Base-by-base conservation (phyloP, 306 rosid species). In the Sphenostylis stenocarpa region DNA sequence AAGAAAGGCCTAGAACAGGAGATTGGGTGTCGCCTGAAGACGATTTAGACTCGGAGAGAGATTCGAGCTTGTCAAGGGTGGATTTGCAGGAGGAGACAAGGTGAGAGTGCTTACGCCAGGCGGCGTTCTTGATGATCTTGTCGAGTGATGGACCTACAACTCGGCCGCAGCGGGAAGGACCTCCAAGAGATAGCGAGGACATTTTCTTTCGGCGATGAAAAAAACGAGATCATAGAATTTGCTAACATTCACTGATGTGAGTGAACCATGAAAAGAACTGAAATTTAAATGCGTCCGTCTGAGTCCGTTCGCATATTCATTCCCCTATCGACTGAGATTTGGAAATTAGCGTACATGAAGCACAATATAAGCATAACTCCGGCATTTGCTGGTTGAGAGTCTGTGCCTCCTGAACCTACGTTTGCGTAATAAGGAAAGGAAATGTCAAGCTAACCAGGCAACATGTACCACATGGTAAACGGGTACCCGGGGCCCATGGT, bases 41-140 rank as follows among this genome's bases (percentile, higher is more conserved):
- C 3, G 86, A 68, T 19, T 84, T 93, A 24, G 86, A 83, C 51
- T 88, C 97, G n/a, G 90, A 60, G 17, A 96, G 61, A 12, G 97
- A 88, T 79, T 92, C 98, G 33, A 96, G 99, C 84, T 89, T 92
- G 85, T 96, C 99, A 17, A 96, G 87, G 67, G 88, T 85, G 56
- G 98, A 88, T 83, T 96, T 96, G 86, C 97, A 91, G 77, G 94
- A 62, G 67, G 99, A 89, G 72, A 96, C 99, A 57, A 96, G 91
- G 45, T 89, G 91, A 21, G 98, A 92, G 83, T 96, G 99, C 88
- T 96, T 96, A 23, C 99, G 95, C 99, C 99, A 96, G 1, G 98
- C 98, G 3, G 98, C 98, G 84, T 96, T 96, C 81, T 96, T 96
- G 15, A 96, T 86, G 80, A 96, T 91, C 86, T 96, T 96, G 76